Percentiles rank a stretch among this genome's conserved stretches.
phyloP scores from a whole-genome alignment of 495 filamentous ascomycete genomes.

The Xylaria venustula region DNA sequence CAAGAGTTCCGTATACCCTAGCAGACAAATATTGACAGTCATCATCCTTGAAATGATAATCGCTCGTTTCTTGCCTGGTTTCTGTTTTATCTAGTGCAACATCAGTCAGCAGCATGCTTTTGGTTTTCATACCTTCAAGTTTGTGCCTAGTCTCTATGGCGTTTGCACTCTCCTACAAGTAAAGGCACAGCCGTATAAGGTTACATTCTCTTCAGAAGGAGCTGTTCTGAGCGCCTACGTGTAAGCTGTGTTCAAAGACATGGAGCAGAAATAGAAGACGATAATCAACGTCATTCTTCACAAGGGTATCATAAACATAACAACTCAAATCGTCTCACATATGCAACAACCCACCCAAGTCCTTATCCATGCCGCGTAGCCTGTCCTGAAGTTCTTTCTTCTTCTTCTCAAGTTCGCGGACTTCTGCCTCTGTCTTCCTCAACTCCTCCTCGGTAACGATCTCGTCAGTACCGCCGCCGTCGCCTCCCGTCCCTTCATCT shows the following conservation, averaged over 20 bases:
- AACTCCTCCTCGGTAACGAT: slow-evolving; percentile 74
- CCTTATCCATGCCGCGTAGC: slow-evolving; percentile 75
- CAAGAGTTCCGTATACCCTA: too few species aligned
- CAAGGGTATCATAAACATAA: slow-evolving; percentile 13
- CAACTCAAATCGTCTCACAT: slow-evolving; percentile 31
- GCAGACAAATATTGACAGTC: too few species aligned
- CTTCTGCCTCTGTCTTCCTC: slow-evolving; percentile 72
- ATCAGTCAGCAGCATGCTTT: too few species aligned
- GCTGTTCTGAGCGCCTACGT: too few species aligned
- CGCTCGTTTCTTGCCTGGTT: too few species aligned
- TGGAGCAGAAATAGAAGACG: neutral
- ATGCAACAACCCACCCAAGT: slow-evolving; percentile 64
- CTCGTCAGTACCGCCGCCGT: slow-evolving; percentile 37
- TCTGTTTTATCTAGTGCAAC: too few species aligned
- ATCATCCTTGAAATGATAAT: too few species aligned
- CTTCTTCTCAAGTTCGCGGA: slow-evolving; percentile 71
- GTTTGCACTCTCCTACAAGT: too few species aligned
- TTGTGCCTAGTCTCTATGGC: too few species aligned
- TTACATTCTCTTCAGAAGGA: too few species aligned
- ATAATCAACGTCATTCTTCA: neutral
- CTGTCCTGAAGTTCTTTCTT: slow-evolving; percentile 76
- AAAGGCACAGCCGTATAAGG: too few species aligned
- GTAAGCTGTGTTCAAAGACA: neutral
- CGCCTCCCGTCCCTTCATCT: slow-evolving; percentile 30
- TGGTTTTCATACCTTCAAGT: too few species aligned